Percentiles rank a stretch among this genome's conserved stretches.
Evolutionary conservation across 1,139 yeast species (phyloP).

Genomic region (Hanseniaspora sp.): DNA sequence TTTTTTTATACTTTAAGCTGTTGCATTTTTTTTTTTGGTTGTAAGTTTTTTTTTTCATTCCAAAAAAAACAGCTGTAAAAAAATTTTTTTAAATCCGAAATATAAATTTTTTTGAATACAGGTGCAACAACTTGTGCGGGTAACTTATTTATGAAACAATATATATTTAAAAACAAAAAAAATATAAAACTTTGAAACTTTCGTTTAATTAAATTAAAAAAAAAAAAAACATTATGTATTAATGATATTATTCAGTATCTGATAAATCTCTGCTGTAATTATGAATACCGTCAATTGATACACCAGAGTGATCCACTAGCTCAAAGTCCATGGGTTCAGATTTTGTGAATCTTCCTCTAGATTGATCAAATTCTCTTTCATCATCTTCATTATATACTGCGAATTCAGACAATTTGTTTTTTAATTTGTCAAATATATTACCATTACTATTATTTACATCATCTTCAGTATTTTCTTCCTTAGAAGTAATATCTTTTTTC

Average conservation of each 20-base stretch:
- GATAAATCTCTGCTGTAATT: neutral
- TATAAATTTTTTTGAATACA: too few species aligned
- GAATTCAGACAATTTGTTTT: conserved; percentile 7
- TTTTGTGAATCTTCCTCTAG: neutral
- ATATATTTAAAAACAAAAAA: too few species aligned
- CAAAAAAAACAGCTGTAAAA: neutral
- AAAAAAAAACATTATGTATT: too few species aligned
- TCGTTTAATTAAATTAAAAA: too few species aligned
- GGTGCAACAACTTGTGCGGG: too few species aligned
- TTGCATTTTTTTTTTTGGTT: neutral
- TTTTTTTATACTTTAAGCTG: neutral
- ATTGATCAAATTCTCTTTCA: conserved; percentile 6
- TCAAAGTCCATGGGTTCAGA: conserved; percentile 8
- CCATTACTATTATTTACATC: neutral
- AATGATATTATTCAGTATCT: neutral
- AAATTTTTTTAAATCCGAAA: neutral
- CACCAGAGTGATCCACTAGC: conserved; percentile 11
- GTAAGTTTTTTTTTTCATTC: neutral
- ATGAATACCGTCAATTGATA: conserved; percentile 6
- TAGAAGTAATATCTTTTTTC: neutral
- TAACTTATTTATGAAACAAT: too few species aligned
- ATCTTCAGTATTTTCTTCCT: neutral
- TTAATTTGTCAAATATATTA: conserved; percentile 10
- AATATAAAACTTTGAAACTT: too few species aligned
- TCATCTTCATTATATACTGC: conserved; percentile 11